Conservation (phyloP, 345 rosid species). For the Aquilaria sinensis region DNA sequence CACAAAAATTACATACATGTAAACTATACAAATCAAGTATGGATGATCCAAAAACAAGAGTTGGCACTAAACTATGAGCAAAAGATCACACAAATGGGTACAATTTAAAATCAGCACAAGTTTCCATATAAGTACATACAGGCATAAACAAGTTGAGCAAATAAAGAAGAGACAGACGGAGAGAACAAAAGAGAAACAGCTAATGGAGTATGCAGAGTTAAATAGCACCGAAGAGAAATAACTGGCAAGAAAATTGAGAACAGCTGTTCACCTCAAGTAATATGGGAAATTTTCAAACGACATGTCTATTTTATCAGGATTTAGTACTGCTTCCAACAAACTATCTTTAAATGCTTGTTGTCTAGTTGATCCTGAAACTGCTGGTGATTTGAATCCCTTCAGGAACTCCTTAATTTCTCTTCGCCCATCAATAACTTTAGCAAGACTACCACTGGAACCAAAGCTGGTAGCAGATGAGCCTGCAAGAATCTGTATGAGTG, state of each 20-base stretch:
- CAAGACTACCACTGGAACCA: slow-evolving; percentile 50
- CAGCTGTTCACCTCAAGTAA: slow-evolving; percentile 53
- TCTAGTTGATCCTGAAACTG: slow-evolving; percentile 44
- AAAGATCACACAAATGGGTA: neutral
- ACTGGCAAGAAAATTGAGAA: too few relatives aligned
- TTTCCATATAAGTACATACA: too few relatives aligned
- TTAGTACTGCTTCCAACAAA: slow-evolving; percentile 60
- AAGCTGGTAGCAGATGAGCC: slow-evolving; percentile 45
- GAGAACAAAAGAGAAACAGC: neutral
- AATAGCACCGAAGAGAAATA: too few relatives aligned
- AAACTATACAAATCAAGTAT: neutral
- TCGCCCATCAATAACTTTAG: slow-evolving; percentile 56
- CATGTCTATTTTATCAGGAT: slow-evolving; percentile 57
- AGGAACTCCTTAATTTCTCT: slow-evolving; percentile 46
- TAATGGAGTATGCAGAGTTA: too few relatives aligned
- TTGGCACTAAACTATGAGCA: neutral
- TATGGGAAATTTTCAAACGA: slow-evolving; percentile 84
- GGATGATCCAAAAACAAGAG: neutral
- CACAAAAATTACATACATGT: slow-evolving; percentile 10
- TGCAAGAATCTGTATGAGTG: slow-evolving; percentile 56
- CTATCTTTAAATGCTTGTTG: slow-evolving; percentile 66
- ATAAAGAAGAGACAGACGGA: neutral
- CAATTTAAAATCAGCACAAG: too few relatives aligned
- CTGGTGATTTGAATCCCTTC: slow-evolving; percentile 44
- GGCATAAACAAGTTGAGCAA: neutral